Evolutionary conservation across 306 rosid species (phyloP).

Genomic region (Datisca glomerata): DNA sequence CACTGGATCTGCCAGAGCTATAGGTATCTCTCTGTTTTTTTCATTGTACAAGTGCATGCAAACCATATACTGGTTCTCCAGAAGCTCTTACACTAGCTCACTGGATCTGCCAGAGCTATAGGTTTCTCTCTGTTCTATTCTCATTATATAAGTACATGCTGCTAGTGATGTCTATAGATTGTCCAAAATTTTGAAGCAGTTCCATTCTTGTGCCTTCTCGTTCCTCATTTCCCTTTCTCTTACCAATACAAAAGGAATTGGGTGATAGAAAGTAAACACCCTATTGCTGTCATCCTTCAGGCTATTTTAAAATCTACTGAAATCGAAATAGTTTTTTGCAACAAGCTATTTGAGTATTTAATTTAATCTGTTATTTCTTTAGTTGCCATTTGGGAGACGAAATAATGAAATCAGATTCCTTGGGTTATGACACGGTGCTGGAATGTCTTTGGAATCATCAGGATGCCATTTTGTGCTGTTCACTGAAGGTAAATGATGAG

Average conservation of each 20-base stretch:
- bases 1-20: slow-evolving; percentile 95
- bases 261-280: no score
- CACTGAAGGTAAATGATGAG: slow-evolving; percentile 40
- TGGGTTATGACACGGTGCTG: slow-evolving; percentile 46
- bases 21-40: slow-evolving; percentile 26
- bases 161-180: no score
- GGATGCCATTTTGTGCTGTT: slow-evolving; percentile 90
- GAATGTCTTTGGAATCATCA: slow-evolving; percentile 84
- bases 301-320: no score
- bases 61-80: slow-evolving; percentile 69
- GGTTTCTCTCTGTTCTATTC: slow-evolving; percentile 20
- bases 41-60: slow-evolving; percentile 1
- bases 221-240: no score
- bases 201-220: no score
- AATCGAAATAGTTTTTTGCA: no score
- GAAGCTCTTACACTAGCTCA: slow-evolving; percentile 80
- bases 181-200: no score
- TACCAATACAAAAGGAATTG: no score
- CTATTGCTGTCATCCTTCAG: no score
- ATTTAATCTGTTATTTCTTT: background rate
- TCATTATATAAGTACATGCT: background rate
- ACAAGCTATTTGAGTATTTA: no score
- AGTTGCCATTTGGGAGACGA: slow-evolving; percentile 67
- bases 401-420: slow-evolving; percentile 49
- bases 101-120: slow-evolving; percentile 93